These are phyloP conservation scores for Phytophthora fragariaefolia DNA, from an alignment of 352 stramenopile genomes.

Conservation along the genomic window DNA sequence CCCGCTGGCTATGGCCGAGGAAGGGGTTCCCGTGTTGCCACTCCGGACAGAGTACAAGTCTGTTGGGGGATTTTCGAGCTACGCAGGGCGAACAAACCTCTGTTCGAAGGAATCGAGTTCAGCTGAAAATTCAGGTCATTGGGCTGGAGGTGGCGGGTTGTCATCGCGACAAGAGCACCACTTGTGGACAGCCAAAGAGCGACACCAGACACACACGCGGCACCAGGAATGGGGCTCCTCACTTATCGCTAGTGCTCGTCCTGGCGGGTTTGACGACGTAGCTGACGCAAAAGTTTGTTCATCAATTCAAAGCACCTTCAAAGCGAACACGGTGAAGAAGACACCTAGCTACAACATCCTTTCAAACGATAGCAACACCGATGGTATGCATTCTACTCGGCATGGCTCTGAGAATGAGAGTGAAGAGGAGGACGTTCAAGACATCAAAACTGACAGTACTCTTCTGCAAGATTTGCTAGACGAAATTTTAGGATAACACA, in stretches of 20 bases:
- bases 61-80: slow-evolving; percentile 14
- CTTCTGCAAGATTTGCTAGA: slow-evolving; percentile 78
- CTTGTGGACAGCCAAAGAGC: slow-evolving; percentile 30
- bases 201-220: slow-evolving; percentile 15
- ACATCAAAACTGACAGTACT: slow-evolving; percentile 48
- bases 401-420: slow-evolving; percentile 34
- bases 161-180: slow-evolving; percentile 34
- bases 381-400: slow-evolving; percentile 37
- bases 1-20: slow-evolving; percentile 18
- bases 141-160: slow-evolving; percentile 20
- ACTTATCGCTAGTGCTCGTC: slow-evolving; percentile 21
- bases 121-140: slow-evolving; percentile 12
- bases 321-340: slow-evolving; percentile 15
- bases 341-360: slow-evolving; percentile 28
- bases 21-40: slow-evolving; percentile 27
- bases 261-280: slow-evolving; percentile 17
- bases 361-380: background rate
- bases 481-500: slow-evolving; percentile 53
- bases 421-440: slow-evolving; percentile 30
- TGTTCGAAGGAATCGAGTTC: slow-evolving; percentile 23
- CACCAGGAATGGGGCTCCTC: slow-evolving; percentile 33
- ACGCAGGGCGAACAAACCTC: slow-evolving; percentile 8
- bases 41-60: slow-evolving; percentile 26
- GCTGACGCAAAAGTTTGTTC: slow-evolving; percentile 21
- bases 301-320: slow-evolving; percentile 21